Evolutionary conservation across 1,284 basidiomycete species (phyloP), one percentile per base, ranked within the genome.

Genomic region (Golubevia sp.): DNA sequence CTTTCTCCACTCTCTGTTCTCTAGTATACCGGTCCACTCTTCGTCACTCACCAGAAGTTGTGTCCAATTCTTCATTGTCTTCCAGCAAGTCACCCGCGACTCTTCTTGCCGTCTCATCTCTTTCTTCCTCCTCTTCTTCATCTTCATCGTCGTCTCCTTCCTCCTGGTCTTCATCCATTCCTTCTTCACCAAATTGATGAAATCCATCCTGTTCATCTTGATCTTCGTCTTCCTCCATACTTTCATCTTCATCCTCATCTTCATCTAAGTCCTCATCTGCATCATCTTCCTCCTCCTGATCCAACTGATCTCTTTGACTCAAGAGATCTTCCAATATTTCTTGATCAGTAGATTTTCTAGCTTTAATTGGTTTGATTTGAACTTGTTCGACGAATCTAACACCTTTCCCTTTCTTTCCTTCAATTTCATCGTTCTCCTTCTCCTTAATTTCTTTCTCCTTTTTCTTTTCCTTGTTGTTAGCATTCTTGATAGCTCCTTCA

Each of bases 31-130:
- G 20, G 20, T 21, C 23, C 50, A 23, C 23, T 59, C 48, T 2
- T 58, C 62, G 58, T 25, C 25, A 56, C 34, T 25, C 15, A 26
- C 20, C n/a, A 26, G 18, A 56, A 2, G 23, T 26, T 25, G 26
- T 60, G 26, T 57, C 66, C n/a, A 70, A 70, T 38, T 69, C 66
- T n/a, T 67, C 66, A 30, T 73, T 76, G 55, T 78, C 79, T 6
- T 71, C 78, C 50, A 82, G 80, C 23, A 82, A 67, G 49, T 82
- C 79, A 8, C 71, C 71, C 0, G 78, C 71, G 3, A 82, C 79
- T 4, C 79, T 73, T 8, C 58, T 54, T 0, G 76, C 79, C 25
- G 74, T 80, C 44, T 68, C 61, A 56, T 68, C 69, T 24, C 58
- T 55, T 7, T 70, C 71, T 4, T 62, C 60, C 20, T 66, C 63